Percentiles rank a stretch among this genome's conserved stretches.
These are phyloP conservation scores for Mallotus japonicus DNA, from an alignment of 441 rosid species.

Conservation along the genomic window DNA sequence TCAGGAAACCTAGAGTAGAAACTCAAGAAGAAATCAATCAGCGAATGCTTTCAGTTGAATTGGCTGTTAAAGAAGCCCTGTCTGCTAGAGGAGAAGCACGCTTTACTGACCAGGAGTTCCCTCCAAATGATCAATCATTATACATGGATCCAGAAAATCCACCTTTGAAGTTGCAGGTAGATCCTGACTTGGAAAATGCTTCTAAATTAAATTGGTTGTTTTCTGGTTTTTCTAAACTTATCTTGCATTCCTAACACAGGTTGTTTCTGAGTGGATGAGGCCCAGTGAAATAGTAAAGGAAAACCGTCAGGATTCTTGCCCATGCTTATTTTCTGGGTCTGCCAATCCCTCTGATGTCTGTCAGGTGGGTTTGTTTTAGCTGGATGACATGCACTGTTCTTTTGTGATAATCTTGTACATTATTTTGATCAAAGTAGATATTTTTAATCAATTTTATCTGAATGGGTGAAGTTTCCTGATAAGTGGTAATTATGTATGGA, in stretches of 20 bases:
- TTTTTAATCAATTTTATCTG: conserved; percentile 12
- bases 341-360: conserved; percentile 99
- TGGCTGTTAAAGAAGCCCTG: conserved; percentile 97
- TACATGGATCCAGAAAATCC: conserved; percentile 83
- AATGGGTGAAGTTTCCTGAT: conserved; percentile 18
- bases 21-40: conserved; percentile 95
- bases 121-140: conserved; percentile 92
- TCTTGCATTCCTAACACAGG: conserved; percentile 46
- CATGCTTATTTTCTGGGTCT: conserved; percentile 92
- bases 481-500: conserved; percentile 23
- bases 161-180: conserved; percentile 87
- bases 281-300: conserved; percentile 84
- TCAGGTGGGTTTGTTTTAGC: conserved; percentile 60
- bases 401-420: neutral
- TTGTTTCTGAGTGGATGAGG: conserved; percentile 98
- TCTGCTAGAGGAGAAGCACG: conserved; percentile 78
- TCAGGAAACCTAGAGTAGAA: conserved; percentile 95
- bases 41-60: conserved; percentile 95
- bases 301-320: conserved; percentile 51
- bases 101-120: conserved; percentile 99
- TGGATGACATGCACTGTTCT: conserved; percentile 19
- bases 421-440: conserved; percentile 12
- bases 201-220: neutral
- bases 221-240: conserved; percentile 27
- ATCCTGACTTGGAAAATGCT: conserved; percentile 22